Conservation (phyloP, 2,329 filamentous ascomycete genomes). For the Trichoderma citrinoviride region DNA sequence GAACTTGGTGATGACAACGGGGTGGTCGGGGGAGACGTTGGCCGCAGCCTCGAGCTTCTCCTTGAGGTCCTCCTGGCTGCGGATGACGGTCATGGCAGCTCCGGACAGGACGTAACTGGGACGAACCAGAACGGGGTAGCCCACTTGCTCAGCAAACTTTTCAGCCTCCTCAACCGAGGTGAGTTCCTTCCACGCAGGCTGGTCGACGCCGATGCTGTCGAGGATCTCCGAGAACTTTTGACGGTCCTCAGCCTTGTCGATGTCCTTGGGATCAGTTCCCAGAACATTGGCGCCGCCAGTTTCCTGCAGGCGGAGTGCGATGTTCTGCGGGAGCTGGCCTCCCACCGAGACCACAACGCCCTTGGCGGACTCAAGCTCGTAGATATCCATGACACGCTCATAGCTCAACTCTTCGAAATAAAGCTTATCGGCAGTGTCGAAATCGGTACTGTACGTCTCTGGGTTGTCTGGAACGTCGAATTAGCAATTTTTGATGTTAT, state of each 20-base stretch:
- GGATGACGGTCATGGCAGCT: constrained; percentile 97
- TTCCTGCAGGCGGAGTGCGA: constrained; percentile 90
- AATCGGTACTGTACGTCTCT: constrained; percentile 80
- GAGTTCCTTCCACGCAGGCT: constrained; percentile 97
- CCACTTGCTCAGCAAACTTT: constrained; percentile 77
- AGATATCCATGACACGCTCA: constrained; percentile 98
- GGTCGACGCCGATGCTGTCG: constrained; percentile 93
- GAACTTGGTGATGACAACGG: constrained; percentile 97
- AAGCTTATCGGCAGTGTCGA: constrained; percentile 82
- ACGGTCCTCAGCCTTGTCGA: constrained; percentile 96
- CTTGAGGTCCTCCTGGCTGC: constrained; percentile 81
- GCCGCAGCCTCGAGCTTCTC: constrained; percentile 91
- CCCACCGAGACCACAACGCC: constrained; percentile 95
- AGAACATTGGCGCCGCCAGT: constrained; percentile 85
- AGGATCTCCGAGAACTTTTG: constrained; percentile 98
- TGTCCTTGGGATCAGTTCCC: constrained; percentile 88
- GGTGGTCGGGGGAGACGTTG: constrained; percentile 91
- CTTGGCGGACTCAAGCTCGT: constrained; percentile 80
- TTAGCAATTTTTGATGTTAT: constrained; percentile 9
- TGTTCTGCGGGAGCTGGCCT: constrained; percentile 95
- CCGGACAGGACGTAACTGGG: constrained; percentile 95
- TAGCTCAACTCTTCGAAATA: constrained; percentile 98
- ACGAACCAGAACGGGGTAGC: constrained; percentile 92
- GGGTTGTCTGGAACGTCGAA: constrained; percentile 58
- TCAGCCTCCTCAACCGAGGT: constrained; percentile 87